These are phyloP conservation scores for Apophysomyces trapeziformis DNA, from an alignment of 371 early-diverging fungal species.

Conservation along the genomic window DNA sequence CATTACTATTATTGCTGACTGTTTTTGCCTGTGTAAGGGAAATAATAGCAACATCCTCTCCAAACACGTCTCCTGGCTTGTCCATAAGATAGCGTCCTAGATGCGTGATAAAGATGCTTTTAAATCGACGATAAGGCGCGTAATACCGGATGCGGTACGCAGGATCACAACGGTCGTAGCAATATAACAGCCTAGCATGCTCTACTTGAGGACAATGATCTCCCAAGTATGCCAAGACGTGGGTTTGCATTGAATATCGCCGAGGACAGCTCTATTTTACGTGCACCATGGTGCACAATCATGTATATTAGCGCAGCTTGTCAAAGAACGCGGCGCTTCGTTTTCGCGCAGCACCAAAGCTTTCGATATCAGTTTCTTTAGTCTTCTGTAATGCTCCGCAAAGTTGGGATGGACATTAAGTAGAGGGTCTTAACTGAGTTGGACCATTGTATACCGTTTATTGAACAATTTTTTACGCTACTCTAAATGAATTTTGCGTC, in stretches of 20 bases:
- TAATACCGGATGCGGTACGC: background rate
- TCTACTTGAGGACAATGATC: background rate
- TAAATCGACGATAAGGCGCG: background rate
- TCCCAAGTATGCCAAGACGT: background rate
- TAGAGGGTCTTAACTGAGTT: too few relatives aligned
- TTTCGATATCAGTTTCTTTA: background rate
- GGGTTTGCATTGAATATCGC: background rate
- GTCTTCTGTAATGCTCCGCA: background rate
- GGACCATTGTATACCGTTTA: too few relatives aligned
- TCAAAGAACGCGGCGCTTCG: background rate
- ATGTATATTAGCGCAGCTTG: background rate
- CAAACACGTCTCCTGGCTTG: background rate
- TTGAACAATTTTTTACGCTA: too few relatives aligned
- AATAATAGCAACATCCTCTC: background rate
- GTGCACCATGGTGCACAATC: background rate
- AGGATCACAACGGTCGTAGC: background rate
- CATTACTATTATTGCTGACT: background rate
- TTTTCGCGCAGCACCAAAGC: background rate
- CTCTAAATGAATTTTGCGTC: too few relatives aligned
- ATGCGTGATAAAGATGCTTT: background rate
- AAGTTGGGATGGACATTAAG: background rate
- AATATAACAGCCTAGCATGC: background rate
- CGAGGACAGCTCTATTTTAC: background rate
- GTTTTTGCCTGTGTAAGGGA: background rate
- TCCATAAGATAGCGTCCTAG: background rate